Percentiles rank a stretch among this genome's conserved stretches.
These are phyloP conservation scores for Beauveria caledonica DNA, from an alignment of 2,329 filamentous ascomycete genomes.

Conservation along the genomic window DNA sequence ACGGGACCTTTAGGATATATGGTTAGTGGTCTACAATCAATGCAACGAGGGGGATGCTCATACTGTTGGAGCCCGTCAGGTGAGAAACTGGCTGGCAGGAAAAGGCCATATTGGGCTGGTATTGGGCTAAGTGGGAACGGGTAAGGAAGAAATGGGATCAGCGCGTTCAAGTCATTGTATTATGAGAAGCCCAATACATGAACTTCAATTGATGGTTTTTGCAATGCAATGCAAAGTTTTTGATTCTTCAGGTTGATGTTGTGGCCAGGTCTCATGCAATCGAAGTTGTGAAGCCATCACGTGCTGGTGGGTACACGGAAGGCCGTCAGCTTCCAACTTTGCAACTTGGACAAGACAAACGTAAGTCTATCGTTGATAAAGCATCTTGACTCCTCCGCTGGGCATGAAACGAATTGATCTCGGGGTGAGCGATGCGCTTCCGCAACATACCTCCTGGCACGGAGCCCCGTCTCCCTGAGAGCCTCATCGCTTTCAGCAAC, in stretches of 20 bases:
- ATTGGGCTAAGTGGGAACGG: neutral
- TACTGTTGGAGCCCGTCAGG: constrained; percentile 51
- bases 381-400: too few relatives aligned
- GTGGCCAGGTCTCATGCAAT: neutral
- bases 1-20: constrained; percentile 50
- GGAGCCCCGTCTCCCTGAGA: too few relatives aligned
- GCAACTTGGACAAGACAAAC: neutral
- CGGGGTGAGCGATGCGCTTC: too few relatives aligned
- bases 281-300: constrained; percentile 2
- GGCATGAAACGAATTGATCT: too few relatives aligned
- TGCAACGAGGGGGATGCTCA: constrained; percentile 11
- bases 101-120: constrained; percentile 36
- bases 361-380: too few relatives aligned
- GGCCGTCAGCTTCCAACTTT: neutral
- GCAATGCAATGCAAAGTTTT: neutral
- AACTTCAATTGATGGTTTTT: neutral
- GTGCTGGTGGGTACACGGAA: constrained; percentile 4
- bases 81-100: constrained; percentile 44
- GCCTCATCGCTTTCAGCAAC: too few relatives aligned
- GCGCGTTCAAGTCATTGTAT: neutral
- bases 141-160: neutral
- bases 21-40: neutral
- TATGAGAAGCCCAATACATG: neutral
- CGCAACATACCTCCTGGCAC: too few relatives aligned
- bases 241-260: neutral